These are phyloP conservation scores for Dactylonectria estremocensis DNA, from an alignment of 2,329 filamentous ascomycete species.

Conservation along the genomic window DNA sequence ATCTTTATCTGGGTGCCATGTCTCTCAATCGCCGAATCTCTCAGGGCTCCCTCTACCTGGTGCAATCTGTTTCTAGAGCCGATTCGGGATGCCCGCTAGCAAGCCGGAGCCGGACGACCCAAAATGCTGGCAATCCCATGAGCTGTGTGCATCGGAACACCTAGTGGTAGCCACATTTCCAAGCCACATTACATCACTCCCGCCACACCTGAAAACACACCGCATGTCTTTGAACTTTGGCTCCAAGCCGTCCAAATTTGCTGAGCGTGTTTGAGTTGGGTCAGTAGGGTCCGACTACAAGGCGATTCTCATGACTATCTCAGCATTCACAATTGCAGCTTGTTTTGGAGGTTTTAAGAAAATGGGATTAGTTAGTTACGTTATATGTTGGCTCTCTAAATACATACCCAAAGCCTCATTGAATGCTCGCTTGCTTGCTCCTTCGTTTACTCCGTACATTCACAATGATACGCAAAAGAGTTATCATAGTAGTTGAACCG, in stretches of 20 bases:
- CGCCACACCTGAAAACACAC: background rate
- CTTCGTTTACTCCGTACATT: background rate
- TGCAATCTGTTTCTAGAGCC: background rate
- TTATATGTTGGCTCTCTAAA: background rate
- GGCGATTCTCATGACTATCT: background rate
- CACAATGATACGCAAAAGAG: background rate
- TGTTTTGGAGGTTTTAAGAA: background rate
- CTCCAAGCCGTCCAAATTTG: background rate
- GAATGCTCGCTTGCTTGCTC: conserved; percentile 1
- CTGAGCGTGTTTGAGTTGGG: no score
- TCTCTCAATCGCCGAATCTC: conserved; percentile 1
- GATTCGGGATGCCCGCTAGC: background rate
- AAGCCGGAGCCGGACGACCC: background rate
- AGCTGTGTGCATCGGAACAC: no score
- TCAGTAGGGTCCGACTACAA: background rate
- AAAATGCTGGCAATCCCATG: background rate
- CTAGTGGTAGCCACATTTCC: background rate
- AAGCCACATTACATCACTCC: background rate
- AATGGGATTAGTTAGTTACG: background rate
- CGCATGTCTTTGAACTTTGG: background rate
- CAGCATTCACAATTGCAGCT: background rate
- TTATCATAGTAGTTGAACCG: background rate
- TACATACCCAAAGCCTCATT: background rate
- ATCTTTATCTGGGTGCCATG: background rate
- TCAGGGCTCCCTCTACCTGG: background rate